Evolutionary conservation across 139 green algal genomes (phyloP).

Genomic region (Chlorella vulgaris): DNA sequence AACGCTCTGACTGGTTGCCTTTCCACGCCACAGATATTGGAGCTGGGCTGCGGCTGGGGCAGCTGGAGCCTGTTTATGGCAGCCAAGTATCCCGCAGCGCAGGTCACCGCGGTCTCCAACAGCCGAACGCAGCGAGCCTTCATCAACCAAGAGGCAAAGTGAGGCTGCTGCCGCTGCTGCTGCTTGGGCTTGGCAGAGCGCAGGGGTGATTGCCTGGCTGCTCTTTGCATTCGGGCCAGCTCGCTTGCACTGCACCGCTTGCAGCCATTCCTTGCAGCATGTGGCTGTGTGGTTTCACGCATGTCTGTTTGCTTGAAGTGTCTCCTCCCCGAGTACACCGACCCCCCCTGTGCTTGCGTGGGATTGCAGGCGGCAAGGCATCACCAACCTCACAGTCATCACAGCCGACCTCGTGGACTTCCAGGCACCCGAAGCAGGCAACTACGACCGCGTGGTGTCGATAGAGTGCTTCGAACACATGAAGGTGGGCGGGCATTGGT

Average conservation of each 20-base stretch:
- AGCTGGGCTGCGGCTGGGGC: slow-evolving; percentile 98
- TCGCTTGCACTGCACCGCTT: too few species aligned
- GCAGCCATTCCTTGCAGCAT: too few species aligned
- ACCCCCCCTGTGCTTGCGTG: background rate
- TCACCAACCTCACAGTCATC: slow-evolving; percentile 89
- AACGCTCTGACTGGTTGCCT: too few species aligned
- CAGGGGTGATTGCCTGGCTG: background rate
- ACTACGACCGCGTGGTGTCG: slow-evolving; percentile 89
- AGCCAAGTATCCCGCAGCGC: slow-evolving; percentile 60
- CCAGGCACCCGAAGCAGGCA: slow-evolving; percentile 30
- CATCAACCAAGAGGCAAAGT: slow-evolving; percentile 67
- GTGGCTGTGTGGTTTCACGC: too few species aligned
- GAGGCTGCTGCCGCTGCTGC: background rate
- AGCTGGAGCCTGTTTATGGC: slow-evolving; percentile 89
- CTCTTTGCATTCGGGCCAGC: background rate
- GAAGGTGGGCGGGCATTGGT: slow-evolving; percentile 57
- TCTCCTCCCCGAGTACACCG: too few species aligned
- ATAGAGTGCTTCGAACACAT: slow-evolving; percentile 99
- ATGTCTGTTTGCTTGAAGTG: too few species aligned
- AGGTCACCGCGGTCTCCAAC: slow-evolving; percentile 89
- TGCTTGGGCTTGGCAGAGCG: background rate
- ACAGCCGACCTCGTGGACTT: slow-evolving; percentile 84
- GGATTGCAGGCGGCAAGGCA: slow-evolving; percentile 47
- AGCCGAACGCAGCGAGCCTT: slow-evolving; percentile 81
- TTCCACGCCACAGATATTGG: slow-evolving; percentile 73